Conservation (phyloP, 495 filamentous ascomycete genomes). For the Penicillium pancosmium region DNA sequence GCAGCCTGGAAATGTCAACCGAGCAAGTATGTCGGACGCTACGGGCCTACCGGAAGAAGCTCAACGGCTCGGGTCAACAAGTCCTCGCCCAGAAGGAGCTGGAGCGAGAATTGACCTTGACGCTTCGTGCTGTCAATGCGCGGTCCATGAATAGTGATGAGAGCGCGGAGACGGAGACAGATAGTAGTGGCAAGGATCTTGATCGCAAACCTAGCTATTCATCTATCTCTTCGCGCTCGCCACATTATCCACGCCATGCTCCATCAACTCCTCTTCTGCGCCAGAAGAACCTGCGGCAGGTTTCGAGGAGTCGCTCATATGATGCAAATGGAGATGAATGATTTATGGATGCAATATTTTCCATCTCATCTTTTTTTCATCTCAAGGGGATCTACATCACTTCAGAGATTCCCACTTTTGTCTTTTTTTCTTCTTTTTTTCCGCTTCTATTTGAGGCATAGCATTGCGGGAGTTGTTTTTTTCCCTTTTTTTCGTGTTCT, state of each 20-base stretch:
- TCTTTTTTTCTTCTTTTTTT: not conserved
- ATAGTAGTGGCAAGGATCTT: constrained; percentile 51
- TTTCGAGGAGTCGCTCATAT: constrained; percentile 36
- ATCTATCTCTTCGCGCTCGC: constrained; percentile 24
- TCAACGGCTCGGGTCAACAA: constrained; percentile 64
- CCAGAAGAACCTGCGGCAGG: constrained; percentile 26
- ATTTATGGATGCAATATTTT: not conserved
- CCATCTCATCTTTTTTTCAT: not conserved
- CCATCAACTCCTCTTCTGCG: constrained; percentile 43
- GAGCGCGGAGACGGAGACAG: constrained; percentile 42
- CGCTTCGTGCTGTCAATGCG: constrained; percentile 68
- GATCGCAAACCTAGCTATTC: constrained; percentile 30
- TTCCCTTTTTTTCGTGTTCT: not conserved
- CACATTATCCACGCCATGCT: constrained; percentile 33
- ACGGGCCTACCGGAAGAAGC: constrained; percentile 79
- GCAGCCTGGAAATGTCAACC: constrained; percentile 71
- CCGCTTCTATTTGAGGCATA: not conserved
- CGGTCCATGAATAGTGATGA: constrained; percentile 34
- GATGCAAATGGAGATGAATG: constrained; percentile 33
- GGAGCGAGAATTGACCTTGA: constrained; percentile 77
- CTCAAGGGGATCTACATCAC: not conserved
- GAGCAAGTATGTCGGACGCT: constrained; percentile 80
- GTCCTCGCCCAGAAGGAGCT: constrained; percentile 71
- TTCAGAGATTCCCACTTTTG: not conserved
- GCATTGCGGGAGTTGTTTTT: constrained; percentile 3